phyloP scores from a whole-genome alignment of 805 yeast genomes.

The Blastobotrys terrestris region DNA sequence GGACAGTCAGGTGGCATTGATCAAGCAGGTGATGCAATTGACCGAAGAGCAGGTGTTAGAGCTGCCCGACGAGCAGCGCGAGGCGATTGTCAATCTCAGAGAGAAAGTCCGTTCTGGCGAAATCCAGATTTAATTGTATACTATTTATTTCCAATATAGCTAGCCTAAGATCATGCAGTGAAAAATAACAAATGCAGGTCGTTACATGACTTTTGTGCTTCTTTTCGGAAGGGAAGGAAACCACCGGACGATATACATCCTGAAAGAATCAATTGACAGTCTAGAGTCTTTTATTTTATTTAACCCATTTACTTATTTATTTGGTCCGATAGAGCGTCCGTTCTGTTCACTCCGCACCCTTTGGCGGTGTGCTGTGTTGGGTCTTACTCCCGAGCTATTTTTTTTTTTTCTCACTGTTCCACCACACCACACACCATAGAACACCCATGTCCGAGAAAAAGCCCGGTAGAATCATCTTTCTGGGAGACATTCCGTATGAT shows the following conservation, averaged over 20 bases:
- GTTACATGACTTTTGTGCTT: no score
- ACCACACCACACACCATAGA: not conserved
- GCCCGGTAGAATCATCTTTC: constrained; percentile 18
- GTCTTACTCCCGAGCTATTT: not conserved
- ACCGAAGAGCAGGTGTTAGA: constrained; percentile 45
- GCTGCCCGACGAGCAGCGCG: constrained; percentile 48
- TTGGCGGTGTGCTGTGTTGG: not conserved
- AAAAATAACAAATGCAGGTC: no score
- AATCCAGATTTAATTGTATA: constrained; percentile 10
- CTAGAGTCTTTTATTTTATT: no score
- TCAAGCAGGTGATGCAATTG: constrained; percentile 47
- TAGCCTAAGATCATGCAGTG: no score
- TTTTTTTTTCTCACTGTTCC: not conserved
- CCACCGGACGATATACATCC: no score
- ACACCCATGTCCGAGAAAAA: constrained; percentile 7
- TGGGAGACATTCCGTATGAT: constrained; percentile 27
- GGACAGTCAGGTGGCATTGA: constrained; percentile 40
- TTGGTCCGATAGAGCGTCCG: no score
- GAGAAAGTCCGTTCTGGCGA: constrained; percentile 25
- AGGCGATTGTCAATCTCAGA: constrained; percentile 27
- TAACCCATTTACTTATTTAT: no score
- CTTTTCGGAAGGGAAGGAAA: no score
- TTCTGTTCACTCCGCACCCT: not conserved
- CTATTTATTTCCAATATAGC: no score
- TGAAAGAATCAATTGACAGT: no score